These are phyloP conservation scores for Ogataea methanolica DNA, from an alignment of 805 yeast genomes.

Conservation along the genomic window DNA sequence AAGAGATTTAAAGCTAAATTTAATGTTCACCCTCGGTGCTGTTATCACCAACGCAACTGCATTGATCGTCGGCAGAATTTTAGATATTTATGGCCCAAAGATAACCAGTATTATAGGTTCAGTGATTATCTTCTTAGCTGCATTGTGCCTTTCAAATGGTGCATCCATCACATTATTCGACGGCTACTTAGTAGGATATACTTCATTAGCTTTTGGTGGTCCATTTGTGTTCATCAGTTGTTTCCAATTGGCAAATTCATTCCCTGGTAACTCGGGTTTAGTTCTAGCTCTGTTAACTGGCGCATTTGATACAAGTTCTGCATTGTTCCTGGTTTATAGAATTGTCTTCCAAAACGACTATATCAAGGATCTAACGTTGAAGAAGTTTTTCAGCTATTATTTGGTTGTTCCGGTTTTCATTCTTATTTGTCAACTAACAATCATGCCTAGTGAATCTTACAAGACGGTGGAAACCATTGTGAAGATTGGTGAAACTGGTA, in stretches of 20 bases:
- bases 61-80: slow-evolving; percentile 71
- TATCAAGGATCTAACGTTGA: slow-evolving; percentile 37
- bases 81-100: slow-evolving; percentile 79
- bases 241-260: slow-evolving; percentile 84
- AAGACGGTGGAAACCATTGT: slow-evolving; percentile 66
- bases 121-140: slow-evolving; percentile 50
- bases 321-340: slow-evolving; percentile 73
- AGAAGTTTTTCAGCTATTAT: slow-evolving; percentile 61
- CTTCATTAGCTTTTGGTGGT: slow-evolving; percentile 80
- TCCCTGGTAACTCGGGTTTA: slow-evolving; percentile 78
- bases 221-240: slow-evolving; percentile 90
- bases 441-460: slow-evolving; percentile 80
- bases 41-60: slow-evolving; percentile 83
- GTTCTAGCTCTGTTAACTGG: slow-evolving; percentile 82
- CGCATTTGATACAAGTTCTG: slow-evolving; percentile 93
- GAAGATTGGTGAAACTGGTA: slow-evolving; percentile 65
- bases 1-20: slow-evolving; percentile 81
- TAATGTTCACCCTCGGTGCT: slow-evolving; percentile 82
- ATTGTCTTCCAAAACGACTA: slow-evolving; percentile 48
- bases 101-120: slow-evolving; percentile 75
- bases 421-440: slow-evolving; percentile 60
- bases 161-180: slow-evolving; percentile 36
- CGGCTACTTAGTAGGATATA: slow-evolving; percentile 70
- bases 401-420: slow-evolving; percentile 77
- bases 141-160: slow-evolving; percentile 31